phyloP scores from a whole-genome alignment of 208 protist genomes.

The Porcisia deanei region DNA sequence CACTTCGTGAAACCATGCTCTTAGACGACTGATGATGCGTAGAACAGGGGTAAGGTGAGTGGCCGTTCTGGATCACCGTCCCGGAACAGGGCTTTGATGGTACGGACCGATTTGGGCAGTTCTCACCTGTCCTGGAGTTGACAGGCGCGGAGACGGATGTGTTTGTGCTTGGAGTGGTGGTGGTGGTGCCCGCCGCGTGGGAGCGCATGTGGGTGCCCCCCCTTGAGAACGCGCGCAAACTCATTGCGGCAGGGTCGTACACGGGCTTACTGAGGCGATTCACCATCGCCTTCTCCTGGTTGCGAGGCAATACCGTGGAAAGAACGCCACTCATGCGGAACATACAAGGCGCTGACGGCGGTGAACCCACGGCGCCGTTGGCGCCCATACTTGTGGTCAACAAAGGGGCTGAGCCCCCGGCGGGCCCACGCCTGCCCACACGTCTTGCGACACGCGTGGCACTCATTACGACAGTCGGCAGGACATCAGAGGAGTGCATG shows the following conservation, averaged over 20 bases:
- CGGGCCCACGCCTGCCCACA: not conserved
- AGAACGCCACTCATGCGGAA: constrained; percentile 37
- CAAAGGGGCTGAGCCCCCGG: not conserved
- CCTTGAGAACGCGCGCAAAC: constrained; percentile 3
- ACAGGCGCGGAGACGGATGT: not conserved
- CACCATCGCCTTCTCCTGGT: constrained; percentile 30
- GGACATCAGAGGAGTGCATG: not conserved
- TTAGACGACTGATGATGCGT: not conserved
- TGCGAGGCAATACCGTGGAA: constrained; percentile 14
- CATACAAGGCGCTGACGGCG: constrained; percentile 24
- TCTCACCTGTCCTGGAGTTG: not conserved
- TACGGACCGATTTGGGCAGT: not conserved
- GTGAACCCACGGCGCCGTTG: not conserved
- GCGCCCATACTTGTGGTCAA: not conserved
- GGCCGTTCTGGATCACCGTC: not conserved
- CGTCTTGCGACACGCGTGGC: not conserved
- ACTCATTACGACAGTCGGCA: constrained; percentile 15
- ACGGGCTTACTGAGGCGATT: constrained; percentile 33
- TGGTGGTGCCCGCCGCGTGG: constrained; percentile 1
- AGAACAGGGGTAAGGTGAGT: too few relatives aligned
- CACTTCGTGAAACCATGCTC: not conserved
- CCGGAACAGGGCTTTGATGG: not conserved
- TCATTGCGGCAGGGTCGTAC: constrained; percentile 22
- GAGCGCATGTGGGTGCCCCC: not conserved
- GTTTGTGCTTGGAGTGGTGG: not conserved